Conservation (phyloP, 805 yeast species). For the Pichia rugopelliculosa region DNA sequence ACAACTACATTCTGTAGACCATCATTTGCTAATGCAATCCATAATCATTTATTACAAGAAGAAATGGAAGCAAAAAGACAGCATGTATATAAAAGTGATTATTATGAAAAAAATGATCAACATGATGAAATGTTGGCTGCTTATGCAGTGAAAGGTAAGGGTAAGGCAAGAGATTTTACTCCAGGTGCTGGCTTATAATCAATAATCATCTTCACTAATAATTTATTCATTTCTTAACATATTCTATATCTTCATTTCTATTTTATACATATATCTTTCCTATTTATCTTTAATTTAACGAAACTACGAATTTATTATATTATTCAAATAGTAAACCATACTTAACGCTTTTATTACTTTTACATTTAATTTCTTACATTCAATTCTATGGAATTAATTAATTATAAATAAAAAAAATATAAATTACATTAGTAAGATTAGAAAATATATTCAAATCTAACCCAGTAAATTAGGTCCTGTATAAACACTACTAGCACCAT, state of each 20-base stretch:
- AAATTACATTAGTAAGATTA: not conserved
- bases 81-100: conserved; percentile 24
- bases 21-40: conserved; percentile 30
- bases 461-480: conserved; percentile 25
- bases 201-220: not conserved
- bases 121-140: conserved; percentile 22
- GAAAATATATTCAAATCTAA: not conserved
- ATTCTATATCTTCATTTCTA: not conserved
- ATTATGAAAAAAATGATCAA: conserved; percentile 16
- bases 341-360: too few relatives aligned
- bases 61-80: conserved; percentile 22
- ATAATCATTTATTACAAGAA: conserved; percentile 28
- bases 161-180: conserved; percentile 24
- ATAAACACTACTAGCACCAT: conserved; percentile 17
- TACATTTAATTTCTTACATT: not conserved
- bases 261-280: not conserved
- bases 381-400: not conserved
- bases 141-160: conserved; percentile 23
- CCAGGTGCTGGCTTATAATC: conserved; percentile 4
- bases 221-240: not conserved
- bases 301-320: not conserved
- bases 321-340: too few relatives aligned
- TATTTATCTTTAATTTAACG: not conserved
- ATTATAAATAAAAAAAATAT: not conserved
- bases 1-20: conserved; percentile 27